Base-by-base conservation (phyloP, 805 yeast genomes). In the Jamesozyma lodderae region DNA sequence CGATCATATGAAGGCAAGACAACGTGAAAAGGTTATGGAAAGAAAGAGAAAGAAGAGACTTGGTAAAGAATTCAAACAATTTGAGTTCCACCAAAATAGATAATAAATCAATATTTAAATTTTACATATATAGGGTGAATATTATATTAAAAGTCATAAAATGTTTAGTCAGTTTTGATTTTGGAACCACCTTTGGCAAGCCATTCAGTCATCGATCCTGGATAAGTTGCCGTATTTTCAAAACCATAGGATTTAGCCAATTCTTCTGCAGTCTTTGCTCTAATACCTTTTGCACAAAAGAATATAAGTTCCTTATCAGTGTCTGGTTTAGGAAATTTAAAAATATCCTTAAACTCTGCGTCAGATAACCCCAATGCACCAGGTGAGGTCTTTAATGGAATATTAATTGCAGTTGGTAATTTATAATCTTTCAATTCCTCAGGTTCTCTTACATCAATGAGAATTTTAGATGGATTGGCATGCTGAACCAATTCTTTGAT, bases 361-460 rank as follows among this genome's bases (percentile, higher is more conserved):
- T 72, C 70, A 1, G 79, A 62, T 35, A 90, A 72, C 35, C 84
- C 86, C 43, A 90, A 69, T 0, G 97, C 97, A 16, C 95, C 95
- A 0, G 97, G 97, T 10, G 88, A 75, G 4, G 92, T 76, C 55
- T 86, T 86, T 64, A 78, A 80, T 15, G 98, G 97, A 41, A 90
- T 73, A 56, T 92, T 92, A 40, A 88, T 62, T 5, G 97, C 80
- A 11, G 75, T 72, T 21, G 96, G 96, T 49, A 90, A 81, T 55
- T 73, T 77, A 31, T 95, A 95, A 34, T 67, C 75, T 19, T 51
- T 43, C 52, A 64, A 70, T 63, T 90, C 98, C 19, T 68, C 71
- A 5, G 96, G 96, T 66, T 90, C 97, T 58, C 98, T 77, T 16
- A 85, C 96, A 56, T 90, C 98, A 18, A 90, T 78, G 27, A 90